Evolutionary conservation across 2,329 filamentous ascomycete genomes (phyloP), one percentile per base, ranked within the genome.

Genomic region (Periconia sp.): DNA sequence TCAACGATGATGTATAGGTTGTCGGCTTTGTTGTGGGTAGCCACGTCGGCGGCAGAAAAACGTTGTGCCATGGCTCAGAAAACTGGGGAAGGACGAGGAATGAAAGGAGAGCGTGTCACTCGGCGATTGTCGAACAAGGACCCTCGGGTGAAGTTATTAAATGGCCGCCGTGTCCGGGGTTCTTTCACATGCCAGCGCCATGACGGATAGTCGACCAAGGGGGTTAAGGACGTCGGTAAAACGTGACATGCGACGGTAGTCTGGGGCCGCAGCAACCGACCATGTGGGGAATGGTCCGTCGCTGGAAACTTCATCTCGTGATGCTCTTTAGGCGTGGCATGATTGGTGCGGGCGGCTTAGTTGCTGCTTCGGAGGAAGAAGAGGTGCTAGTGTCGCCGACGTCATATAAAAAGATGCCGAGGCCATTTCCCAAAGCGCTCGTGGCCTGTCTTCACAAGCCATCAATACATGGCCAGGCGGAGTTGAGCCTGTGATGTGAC

Each of bases 1-100:
- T 97, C 93, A 62, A 97, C 86, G 61, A 95, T 85, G 69, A 97
- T 90, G 85, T 87, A 97, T 57, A 97, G 82, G 72, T 87, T 88
- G 70, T 91, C 86, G 44, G 87, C 76, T 79, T 93, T 96, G 82
- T 91, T 96, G 77, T 97, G 92, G 77, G 89, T 86, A 72, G 92
- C 87, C 59, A 99, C 93, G 73, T 97, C 92, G 79, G 84, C 84
- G 61, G 86, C 82, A 50, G 87, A 89, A 74, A 96, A 97, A 30
- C 85, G 88, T 78, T 94, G 90, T 47, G 92, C 89, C 94, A 99
- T 99, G 67, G 49, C 57, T 50, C 11, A 30, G 37, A 42, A 40
- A 20, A 41, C 30, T 17, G 43, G 27, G n/a, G 17, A 30, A 13
- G 14, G 13, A 17, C 7, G 19, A 50, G 52, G 57, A 35, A 49